Evolutionary conservation across 2,329 filamentous ascomycete species (phyloP), one percentile per base, ranked within the genome.

Genomic region (Apiospora aurea): DNA sequence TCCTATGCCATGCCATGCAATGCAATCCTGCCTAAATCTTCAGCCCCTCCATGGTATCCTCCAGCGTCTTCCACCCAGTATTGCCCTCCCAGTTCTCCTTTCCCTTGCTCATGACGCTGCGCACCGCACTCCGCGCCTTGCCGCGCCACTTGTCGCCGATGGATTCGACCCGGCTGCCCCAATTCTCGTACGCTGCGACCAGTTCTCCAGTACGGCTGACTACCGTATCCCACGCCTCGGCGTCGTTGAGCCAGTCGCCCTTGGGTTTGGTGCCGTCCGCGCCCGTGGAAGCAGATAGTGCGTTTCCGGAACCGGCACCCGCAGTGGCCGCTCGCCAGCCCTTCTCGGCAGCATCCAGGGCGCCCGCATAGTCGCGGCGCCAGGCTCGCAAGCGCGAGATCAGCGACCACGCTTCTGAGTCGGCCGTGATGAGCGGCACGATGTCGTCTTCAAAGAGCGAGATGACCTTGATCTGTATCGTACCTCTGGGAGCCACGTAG

Each of bases 71-170:
- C 92, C 91, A 96, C 41, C 89, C 92, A 53, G 87, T 84, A 43
- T 86, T 93, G 14, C 89, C 94, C 82, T 97, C 95, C 94, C 95
- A 98, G 16, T 82, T 88, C 78, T 94, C 93, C 83, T 90, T 95
- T 0, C 89, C 95, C 79, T 93, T 93, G 0, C 94, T 93, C 87
- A 97, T 88, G 8, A 98, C 92, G 69, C 93, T 94, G 70, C 95
- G 87, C 2, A 97, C 87, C 14, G 95, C 95, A 80, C 90, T 97
- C 77, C 94, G 87, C 0, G 94, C 94, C 87, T 97, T 98, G 75
- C 93, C 93, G 81, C 90, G 93, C 96, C 96, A 99, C 78, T 91
- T 92, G 72, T 88, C 88, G 2, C 94, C 94, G 2, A 98, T 91
- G 43, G 90, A 79, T 74, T 91, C 90, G 26, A 90, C 86, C 75